Conservation (phyloP, 441 rosid genomes). For the Euphorbia celastroides region DNA sequence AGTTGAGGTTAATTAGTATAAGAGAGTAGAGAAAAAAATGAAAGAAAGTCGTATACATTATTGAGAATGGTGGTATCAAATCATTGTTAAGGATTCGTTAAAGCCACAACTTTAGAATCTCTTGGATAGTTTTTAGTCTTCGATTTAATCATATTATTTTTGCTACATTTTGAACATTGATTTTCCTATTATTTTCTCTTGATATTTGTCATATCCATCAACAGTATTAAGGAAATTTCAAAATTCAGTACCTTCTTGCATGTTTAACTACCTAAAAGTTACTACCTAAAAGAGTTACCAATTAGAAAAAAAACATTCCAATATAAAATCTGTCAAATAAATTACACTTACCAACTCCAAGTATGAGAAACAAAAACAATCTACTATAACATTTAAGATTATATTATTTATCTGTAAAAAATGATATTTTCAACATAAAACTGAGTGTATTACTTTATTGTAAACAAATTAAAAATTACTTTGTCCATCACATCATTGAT, state of each 20-base stretch:
- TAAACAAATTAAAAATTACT: too few species aligned
- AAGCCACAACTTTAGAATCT: constrained; percentile 17
- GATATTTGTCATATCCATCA: background rate
- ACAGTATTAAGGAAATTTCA: background rate
- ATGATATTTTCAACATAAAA: too few species aligned
- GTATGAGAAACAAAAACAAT: too few species aligned
- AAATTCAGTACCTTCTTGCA: background rate
- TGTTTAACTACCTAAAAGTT: background rate
- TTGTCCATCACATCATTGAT: too few species aligned
- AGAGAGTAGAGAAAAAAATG: background rate
- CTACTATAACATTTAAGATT: too few species aligned
- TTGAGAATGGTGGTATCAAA: constrained; percentile 20
- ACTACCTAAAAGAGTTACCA: background rate
- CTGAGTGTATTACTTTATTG: too few species aligned
- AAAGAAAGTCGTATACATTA: constrained; percentile 1
- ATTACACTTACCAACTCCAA: too few species aligned
- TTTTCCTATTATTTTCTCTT: background rate
- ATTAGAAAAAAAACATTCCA: too few species aligned
- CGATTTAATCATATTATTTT: background rate
- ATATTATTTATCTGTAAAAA: too few species aligned
- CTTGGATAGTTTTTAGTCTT: constrained; percentile 2
- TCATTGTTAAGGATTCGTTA: constrained; percentile 16
- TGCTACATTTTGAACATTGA: background rate
- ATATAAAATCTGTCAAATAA: too few species aligned
- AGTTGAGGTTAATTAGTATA: background rate